These are phyloP conservation scores for Pseudoperonospora humuli DNA, from an alignment of 352 stramenopile species.

Conservation along the genomic window DNA sequence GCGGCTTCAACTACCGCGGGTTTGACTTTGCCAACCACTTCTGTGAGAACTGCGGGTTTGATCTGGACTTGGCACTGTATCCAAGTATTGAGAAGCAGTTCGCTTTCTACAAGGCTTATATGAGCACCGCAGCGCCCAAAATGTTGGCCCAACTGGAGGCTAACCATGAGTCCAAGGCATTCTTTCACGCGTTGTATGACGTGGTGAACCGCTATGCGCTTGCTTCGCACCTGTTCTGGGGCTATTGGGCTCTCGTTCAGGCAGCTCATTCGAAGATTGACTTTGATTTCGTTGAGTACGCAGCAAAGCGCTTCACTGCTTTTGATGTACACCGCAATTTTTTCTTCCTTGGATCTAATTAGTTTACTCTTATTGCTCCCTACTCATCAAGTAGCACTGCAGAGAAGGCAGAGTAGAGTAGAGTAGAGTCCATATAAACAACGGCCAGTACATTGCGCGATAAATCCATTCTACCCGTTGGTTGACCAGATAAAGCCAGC, in stretches of 20 bases:
- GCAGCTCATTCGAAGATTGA: constrained; percentile 84
- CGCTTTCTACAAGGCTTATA: constrained; percentile 83
- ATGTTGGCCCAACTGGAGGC: constrained; percentile 54
- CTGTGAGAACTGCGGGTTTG: constrained; percentile 91
- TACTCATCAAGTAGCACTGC: constrained; percentile 12
- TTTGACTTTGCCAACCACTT: constrained; percentile 96
- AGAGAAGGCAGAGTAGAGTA: constrained; percentile 18
- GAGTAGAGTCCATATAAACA: too few relatives aligned
- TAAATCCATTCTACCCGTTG: constrained; percentile 5
- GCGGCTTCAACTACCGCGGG: constrained; percentile 87
- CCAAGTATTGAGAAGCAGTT: constrained; percentile 76
- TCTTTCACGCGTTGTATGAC: constrained; percentile 78
- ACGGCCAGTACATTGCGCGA: constrained; percentile 22
- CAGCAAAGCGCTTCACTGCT: constrained; percentile 68
- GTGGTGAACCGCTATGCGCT: constrained; percentile 85
- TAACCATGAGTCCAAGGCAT: constrained; percentile 72
- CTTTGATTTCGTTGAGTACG: constrained; percentile 87
- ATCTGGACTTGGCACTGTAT: constrained; percentile 85
- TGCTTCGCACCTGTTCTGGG: constrained; percentile 90
- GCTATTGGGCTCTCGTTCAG: constrained; percentile 91
- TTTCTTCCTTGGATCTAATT: constrained; percentile 47
- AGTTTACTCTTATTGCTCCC: constrained; percentile 11
- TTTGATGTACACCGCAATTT: constrained; percentile 68
- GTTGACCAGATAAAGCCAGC: too few relatives aligned
- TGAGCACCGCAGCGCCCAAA: constrained; percentile 52